phyloP scores from a whole-genome alignment of 306 rosid genomes.

The Quercus gilva region DNA sequence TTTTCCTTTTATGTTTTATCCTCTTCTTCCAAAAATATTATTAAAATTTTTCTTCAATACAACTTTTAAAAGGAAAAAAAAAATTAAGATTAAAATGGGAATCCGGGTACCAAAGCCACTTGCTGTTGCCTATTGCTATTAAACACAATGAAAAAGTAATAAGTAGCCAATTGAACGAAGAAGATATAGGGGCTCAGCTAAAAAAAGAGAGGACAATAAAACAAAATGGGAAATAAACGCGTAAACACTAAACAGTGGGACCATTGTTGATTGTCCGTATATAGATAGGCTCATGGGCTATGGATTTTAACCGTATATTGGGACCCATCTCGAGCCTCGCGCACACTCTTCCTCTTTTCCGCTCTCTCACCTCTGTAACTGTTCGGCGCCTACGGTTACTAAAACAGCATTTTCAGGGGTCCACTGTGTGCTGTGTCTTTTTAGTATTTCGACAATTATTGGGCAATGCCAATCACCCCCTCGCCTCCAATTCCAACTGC shows the following conservation, averaged over 20 bases:
- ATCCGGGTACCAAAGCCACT: neutral
- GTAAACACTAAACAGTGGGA: conserved; percentile 20
- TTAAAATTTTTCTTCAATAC: neutral
- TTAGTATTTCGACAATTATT: neutral
- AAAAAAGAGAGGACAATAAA: neutral
- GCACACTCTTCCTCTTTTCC: neutral
- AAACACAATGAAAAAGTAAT: neutral
- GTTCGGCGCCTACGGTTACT: no score
- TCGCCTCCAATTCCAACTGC: neutral
- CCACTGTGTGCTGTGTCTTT: neutral
- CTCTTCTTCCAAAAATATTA: no score
- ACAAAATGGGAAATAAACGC: neutral
- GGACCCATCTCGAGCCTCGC: conserved; percentile 23
- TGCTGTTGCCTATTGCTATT: no score
- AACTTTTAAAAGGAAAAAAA: neutral
- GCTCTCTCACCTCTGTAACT: neutral
- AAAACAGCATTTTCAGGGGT: no score
- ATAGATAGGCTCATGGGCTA: neutral
- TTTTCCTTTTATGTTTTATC: neutral
- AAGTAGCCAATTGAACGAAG: neutral
- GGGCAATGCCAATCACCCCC: neutral
- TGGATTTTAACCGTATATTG: neutral
- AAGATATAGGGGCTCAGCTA: neutral
- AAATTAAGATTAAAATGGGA: neutral
- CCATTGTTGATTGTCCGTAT: neutral